Evolutionary conservation across 192 early-diverging fungal genomes (phyloP).

Genomic region (Coemansia biformis): DNA sequence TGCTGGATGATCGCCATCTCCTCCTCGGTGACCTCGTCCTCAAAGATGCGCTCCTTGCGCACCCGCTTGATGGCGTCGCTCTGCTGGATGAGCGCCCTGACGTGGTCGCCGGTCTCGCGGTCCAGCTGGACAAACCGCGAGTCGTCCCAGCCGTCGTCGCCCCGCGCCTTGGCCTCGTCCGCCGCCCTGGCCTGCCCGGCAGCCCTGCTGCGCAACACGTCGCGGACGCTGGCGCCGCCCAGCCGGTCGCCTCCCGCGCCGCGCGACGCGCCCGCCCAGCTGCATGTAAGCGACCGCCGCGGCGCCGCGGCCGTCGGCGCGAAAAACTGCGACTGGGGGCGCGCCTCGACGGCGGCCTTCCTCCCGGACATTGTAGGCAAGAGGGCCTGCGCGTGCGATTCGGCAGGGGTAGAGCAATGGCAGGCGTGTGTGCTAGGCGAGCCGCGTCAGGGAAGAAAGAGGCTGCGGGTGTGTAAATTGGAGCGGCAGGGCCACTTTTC

Average conservation of each 20-base stretch:
- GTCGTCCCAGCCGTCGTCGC: constrained; percentile 45
- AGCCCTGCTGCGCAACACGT: constrained; percentile 43
- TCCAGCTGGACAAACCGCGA: constrained; percentile 52
- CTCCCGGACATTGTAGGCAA: constrained; percentile 46
- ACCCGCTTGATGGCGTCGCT: constrained; percentile 70
- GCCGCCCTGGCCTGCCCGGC: constrained; percentile 16
- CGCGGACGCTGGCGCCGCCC: constrained; percentile 35
- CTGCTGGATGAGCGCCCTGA: constrained; percentile 50
- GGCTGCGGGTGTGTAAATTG: no score
- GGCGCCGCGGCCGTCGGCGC: constrained; percentile 10
- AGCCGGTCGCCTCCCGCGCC: background rate
- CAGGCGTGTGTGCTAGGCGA: no score
- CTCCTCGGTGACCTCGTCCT: constrained; percentile 82
- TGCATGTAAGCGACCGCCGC: background rate
- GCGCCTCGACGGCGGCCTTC: constrained; percentile 22
- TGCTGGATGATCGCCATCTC: constrained; percentile 88
- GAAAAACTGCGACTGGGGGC: constrained; percentile 48
- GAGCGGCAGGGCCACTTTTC: no score
- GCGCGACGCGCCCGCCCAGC: background rate
- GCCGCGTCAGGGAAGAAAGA: no score
- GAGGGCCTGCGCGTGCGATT: no score
- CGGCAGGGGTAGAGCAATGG: no score
- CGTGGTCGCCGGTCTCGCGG: constrained; percentile 50
- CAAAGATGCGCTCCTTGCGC: constrained; percentile 83
- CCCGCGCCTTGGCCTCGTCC: constrained; percentile 32